These are phyloP conservation scores for Colletotrichum salicis DNA, from an alignment of 2,329 filamentous ascomycete genomes.

Conservation along the genomic window DNA sequence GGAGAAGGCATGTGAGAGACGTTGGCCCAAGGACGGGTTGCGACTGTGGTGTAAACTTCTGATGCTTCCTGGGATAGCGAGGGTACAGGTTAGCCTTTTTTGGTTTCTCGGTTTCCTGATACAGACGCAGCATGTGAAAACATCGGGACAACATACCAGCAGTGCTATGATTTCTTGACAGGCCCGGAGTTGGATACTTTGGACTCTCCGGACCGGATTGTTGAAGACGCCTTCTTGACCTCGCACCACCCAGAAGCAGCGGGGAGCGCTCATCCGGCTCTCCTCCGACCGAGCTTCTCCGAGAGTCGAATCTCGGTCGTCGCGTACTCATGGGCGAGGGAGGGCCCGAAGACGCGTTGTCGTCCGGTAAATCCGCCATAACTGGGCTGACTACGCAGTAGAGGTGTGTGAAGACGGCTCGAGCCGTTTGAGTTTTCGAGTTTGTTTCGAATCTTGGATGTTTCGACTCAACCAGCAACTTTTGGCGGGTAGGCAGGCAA, in stretches of 20 bases:
- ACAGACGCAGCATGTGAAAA: neutral
- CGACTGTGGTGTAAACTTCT: constrained; percentile 63
- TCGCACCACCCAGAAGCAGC: constrained; percentile 51
- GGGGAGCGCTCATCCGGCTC: constrained; percentile 56
- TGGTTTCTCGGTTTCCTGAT: neutral
- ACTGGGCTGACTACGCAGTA: neutral
- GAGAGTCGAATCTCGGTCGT: constrained; percentile 32
- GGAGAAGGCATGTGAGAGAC: constrained; percentile 70
- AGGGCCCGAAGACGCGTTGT: constrained; percentile 29
- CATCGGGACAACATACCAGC: constrained; percentile 47
- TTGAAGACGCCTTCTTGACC: constrained; percentile 53
- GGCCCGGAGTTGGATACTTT: constrained; percentile 31
- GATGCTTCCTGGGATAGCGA: constrained; percentile 46
- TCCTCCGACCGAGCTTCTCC: constrained; percentile 14
- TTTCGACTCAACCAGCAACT: neutral
- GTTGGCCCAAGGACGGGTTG: constrained; percentile 67
- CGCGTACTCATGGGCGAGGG: constrained; percentile 32
- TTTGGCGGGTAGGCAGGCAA: neutral
- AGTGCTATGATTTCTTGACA: constrained; percentile 57
- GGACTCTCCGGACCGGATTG: constrained; percentile 37
- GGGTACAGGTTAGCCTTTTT: constrained; percentile 11
- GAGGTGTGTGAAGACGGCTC: constrained; percentile 11
- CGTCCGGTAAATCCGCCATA: constrained; percentile 29
- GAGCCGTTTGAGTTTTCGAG: constrained; percentile 22
- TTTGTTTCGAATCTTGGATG: constrained; percentile 10